phyloP scores from a whole-genome alignment of 2,329 filamentous ascomycete genomes.

The Aciculosporium take region DNA sequence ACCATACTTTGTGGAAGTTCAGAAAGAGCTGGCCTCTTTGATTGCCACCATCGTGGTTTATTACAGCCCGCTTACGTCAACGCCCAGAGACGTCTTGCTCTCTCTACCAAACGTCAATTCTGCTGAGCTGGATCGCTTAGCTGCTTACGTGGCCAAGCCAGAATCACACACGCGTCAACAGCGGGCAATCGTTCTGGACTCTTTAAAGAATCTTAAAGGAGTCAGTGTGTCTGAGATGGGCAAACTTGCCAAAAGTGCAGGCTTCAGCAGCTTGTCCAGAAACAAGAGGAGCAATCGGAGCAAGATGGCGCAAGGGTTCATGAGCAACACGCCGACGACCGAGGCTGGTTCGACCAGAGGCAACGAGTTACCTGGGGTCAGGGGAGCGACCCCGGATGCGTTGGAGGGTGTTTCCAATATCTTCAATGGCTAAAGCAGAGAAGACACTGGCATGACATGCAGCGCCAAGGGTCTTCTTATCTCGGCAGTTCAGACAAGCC shows the following conservation, averaged over 20 bases:
- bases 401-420: conserved; percentile 42
- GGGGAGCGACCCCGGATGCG: conserved; percentile 31
- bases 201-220: conserved; percentile 75
- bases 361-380: conserved; percentile 14
- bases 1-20: conserved; percentile 89
- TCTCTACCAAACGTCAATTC: conserved; percentile 64
- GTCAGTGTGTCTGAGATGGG: conserved; percentile 90
- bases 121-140: conserved; percentile 50
- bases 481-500: too few relatives aligned
- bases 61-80: conserved; percentile 55
- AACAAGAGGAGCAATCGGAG: conserved; percentile 16
- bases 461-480: too few relatives aligned
- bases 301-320: conserved; percentile 52
- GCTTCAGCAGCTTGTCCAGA: conserved; percentile 16
- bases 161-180: conserved; percentile 57
- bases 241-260: conserved; percentile 50
- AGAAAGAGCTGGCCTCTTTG: conserved; percentile 77
- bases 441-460: not conserved
- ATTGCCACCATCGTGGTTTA: conserved; percentile 75
- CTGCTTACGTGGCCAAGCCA: conserved; percentile 44
- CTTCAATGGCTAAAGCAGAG: conserved; percentile 22
- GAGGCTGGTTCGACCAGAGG: conserved; percentile 16
- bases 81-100: conserved; percentile 61
- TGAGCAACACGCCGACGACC: conserved; percentile 36
- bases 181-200: conserved; percentile 64